Evolutionary conservation across 129 eudicot genomes (phyloP).

Genomic region (Pseudognaphalium luteoalbum): DNA sequence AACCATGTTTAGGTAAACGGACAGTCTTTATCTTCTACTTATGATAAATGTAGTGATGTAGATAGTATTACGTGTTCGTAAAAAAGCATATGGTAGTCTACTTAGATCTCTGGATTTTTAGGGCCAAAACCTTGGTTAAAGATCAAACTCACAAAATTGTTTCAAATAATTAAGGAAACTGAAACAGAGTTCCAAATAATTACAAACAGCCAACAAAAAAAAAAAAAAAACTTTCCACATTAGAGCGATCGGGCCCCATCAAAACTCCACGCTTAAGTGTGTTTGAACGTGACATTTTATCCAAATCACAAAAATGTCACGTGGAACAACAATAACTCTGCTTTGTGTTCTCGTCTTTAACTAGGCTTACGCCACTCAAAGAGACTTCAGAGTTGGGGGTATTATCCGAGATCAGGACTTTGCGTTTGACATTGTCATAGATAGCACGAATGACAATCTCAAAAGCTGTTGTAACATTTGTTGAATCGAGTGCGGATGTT

Average conservation of each 20-base stretch:
- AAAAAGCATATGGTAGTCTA: neutral
- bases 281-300: conserved; percentile 10
- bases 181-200: conserved; percentile 21
- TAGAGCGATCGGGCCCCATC: neutral
- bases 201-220: conserved; percentile 2
- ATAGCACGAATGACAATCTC: conserved; percentile 77
- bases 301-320: conserved; percentile 28
- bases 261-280: neutral
- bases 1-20: neutral
- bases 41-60: neutral
- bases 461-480: conserved; percentile 71
- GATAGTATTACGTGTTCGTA: neutral
- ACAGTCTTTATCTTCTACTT: no score
- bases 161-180: conserved; percentile 7
- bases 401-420: conserved; percentile 72
- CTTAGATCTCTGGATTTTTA: neutral
- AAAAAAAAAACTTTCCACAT: neutral
- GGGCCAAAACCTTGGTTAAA: neutral
- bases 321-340: conserved; percentile 62
- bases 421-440: conserved; percentile 65
- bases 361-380: conserved; percentile 63
- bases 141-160: conserved; percentile 2
- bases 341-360: conserved; percentile 44
- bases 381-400: conserved; percentile 79
- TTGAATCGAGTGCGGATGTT: conserved; percentile 81